phyloP scores from a whole-genome alignment of 805 yeast species.

The Teunomyces atbi region DNA sequence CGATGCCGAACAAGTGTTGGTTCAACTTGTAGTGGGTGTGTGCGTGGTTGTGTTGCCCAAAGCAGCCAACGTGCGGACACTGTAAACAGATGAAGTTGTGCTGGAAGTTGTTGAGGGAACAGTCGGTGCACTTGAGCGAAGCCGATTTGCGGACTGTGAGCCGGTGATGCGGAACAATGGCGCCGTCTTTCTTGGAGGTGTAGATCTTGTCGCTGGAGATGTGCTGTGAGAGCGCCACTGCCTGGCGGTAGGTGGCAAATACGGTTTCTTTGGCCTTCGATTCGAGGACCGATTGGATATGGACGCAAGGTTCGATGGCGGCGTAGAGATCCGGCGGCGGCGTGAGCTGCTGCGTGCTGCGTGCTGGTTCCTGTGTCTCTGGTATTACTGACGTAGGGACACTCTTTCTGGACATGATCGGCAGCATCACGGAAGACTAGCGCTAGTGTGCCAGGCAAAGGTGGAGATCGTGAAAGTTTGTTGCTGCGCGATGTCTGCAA shows the following conservation, averaged over 20 bases:
- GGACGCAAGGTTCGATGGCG: slow-evolving; percentile 47
- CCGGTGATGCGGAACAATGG: slow-evolving; percentile 33
- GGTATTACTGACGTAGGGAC: not conserved
- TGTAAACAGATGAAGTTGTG: slow-evolving; percentile 65
- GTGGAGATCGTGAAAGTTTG: not conserved
- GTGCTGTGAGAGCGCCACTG: slow-evolving; percentile 45
- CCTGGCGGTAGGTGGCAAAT: slow-evolving; percentile 49
- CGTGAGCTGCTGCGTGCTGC: slow-evolving; percentile 5
- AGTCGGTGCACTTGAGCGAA: slow-evolving; percentile 52
- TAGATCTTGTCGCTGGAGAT: slow-evolving; percentile 26
- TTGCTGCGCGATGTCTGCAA: slow-evolving; percentile 1
- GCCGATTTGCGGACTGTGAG: slow-evolving; percentile 42
- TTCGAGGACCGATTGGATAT: slow-evolving; percentile 45
- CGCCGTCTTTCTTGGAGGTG: slow-evolving; percentile 36
- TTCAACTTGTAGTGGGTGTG: slow-evolving; percentile 30
- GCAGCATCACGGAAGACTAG: not conserved
- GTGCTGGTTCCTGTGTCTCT: not conserved
- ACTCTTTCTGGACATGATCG: not conserved
- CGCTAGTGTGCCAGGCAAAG: not conserved
- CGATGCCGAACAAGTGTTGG: slow-evolving; percentile 49
- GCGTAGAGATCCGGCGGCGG: slow-evolving; percentile 26
- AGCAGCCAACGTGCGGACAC: slow-evolving; percentile 76
- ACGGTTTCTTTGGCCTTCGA: slow-evolving; percentile 51
- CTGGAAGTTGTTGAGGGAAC: slow-evolving; percentile 41
- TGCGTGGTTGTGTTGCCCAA: slow-evolving; percentile 34